A percentile compares a stretch with the other conserved stretches of the same genome.
Conservation (phyloP, 768 basidiomycete species). For the Kwoniella mangroviensis region DNA sequence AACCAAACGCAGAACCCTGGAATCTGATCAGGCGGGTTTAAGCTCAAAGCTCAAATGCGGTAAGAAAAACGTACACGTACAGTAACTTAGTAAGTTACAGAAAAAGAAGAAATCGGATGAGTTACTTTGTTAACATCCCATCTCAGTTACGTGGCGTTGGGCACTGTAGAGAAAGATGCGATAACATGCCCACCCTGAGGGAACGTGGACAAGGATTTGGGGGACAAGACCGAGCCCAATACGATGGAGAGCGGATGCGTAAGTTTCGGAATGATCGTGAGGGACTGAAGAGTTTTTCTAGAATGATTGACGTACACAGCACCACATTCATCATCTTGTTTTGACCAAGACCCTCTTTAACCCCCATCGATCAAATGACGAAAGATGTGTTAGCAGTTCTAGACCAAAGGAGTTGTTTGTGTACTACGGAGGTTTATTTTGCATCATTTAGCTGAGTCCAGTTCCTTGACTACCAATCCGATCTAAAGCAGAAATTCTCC, state of each 20-base stretch:
- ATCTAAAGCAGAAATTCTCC: too few species aligned
- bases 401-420: too few species aligned
- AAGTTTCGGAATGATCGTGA: slow-evolving; percentile 3
- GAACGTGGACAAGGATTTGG: too few species aligned
- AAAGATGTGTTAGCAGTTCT: background rate
- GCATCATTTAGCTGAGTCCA: too few species aligned
- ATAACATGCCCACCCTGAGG: too few species aligned
- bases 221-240: too few species aligned
- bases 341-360: background rate
- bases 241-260: background rate
- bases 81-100: too few species aligned
- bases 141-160: background rate
- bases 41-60: slow-evolving; percentile 2
- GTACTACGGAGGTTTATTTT: background rate
- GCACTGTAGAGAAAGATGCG: too few species aligned
- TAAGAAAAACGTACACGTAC: background rate
- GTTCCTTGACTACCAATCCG: too few species aligned
- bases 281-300: background rate
- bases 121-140: background rate
- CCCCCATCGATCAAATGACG: background rate
- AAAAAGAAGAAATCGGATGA: background rate
- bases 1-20: background rate
- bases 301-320: too few species aligned
- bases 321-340: background rate
- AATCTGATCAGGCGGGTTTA: slow-evolving; percentile 16